A percentile compares a stretch with the other conserved stretches of the same genome.
phyloP scores from a whole-genome alignment of 192 early-diverging fungal species.

The Gigaspora rosea region DNA sequence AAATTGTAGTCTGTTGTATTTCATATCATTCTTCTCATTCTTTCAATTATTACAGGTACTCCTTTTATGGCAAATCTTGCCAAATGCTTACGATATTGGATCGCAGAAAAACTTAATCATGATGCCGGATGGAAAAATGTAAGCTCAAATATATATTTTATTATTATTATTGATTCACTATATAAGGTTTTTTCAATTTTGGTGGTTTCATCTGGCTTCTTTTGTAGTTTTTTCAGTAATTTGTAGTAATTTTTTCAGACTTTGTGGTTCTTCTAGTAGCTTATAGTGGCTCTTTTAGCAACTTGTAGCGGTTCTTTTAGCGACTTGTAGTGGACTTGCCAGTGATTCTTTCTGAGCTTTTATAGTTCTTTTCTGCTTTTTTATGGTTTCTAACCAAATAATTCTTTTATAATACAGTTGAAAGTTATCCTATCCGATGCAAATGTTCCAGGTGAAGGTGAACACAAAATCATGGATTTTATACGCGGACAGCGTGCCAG shows the following conservation, averaged over 20 bases:
- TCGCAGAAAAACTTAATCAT: conserved; percentile 82
- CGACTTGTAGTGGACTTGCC: no score
- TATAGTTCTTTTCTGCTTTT: no score
- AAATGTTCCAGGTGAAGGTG: conserved; percentile 96
- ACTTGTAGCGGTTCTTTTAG: not conserved
- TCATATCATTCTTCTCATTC: not conserved
- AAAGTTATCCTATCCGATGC: conserved; percentile 93
- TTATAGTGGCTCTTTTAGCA: conserved; percentile 29
- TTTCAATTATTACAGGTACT: conserved; percentile 56
- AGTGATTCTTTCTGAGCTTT: no score
- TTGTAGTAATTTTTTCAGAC: not conserved
- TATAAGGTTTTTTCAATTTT: no score
- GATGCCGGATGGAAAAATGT: conserved; percentile 85
- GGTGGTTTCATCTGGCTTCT: not conserved
- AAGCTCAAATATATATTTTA: conserved; percentile 9
- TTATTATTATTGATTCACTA: no score
- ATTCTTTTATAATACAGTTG: conserved; percentile 39
- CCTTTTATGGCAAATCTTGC: conserved; percentile 94
- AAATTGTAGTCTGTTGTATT: not conserved
- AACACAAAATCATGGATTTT: conserved; percentile 99
- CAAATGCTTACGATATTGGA: conserved; percentile 83
- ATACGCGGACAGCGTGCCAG: conserved; percentile 79
- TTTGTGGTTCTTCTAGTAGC: not conserved
- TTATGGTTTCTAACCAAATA: no score
- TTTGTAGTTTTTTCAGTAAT: not conserved